Evolutionary conservation across 2,329 filamentous ascomycete species (phyloP).

Genomic region (Aspergillus aculeatinus): DNA sequence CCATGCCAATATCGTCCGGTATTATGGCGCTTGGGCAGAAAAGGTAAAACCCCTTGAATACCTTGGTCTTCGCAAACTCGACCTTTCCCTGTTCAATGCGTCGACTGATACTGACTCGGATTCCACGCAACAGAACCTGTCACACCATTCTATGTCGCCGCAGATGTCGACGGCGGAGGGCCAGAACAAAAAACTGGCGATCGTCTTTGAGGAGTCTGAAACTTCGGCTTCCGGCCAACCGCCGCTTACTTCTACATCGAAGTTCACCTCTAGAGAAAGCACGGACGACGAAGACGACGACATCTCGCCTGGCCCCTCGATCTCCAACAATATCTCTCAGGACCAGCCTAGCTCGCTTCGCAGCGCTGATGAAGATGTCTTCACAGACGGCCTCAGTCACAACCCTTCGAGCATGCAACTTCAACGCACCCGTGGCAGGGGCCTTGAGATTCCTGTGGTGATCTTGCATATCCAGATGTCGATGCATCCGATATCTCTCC

Average conservation of each 20-base stretch:
- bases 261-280: slow-evolving; percentile 39
- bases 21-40: slow-evolving; percentile 66
- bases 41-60: slow-evolving; percentile 31
- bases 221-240: slow-evolving; percentile 34
- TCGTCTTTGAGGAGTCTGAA: slow-evolving; percentile 44
- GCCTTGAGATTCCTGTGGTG: slow-evolving; percentile 38
- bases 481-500: slow-evolving; percentile 61
- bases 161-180: slow-evolving; percentile 23
- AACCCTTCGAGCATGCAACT: slow-evolving; percentile 36
- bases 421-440: slow-evolving; percentile 23
- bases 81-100: too few relatives aligned
- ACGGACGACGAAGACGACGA: slow-evolving; percentile 50
- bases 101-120: slow-evolving; percentile 3
- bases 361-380: slow-evolving; percentile 39
- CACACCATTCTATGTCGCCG: slow-evolving; percentile 17
- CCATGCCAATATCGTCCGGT: slow-evolving; percentile 66
- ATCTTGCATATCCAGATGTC: slow-evolving; percentile 69
- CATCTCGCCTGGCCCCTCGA: slow-evolving; percentile 48
- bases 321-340: slow-evolving; percentile 32
- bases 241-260: slow-evolving; percentile 43
- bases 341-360: slow-evolving; percentile 38
- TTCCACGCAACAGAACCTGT: slow-evolving; percentile 13
- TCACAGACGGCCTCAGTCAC: slow-evolving; percentile 42
- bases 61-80: slow-evolving; percentile 5
- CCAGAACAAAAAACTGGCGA: slow-evolving; percentile 31